Percentiles rank a stretch among this genome's conserved stretches.
Evolutionary conservation across 2,329 filamentous ascomycete genomes (phyloP).

Genomic region (Berkeleyomyces rouxiae): DNA sequence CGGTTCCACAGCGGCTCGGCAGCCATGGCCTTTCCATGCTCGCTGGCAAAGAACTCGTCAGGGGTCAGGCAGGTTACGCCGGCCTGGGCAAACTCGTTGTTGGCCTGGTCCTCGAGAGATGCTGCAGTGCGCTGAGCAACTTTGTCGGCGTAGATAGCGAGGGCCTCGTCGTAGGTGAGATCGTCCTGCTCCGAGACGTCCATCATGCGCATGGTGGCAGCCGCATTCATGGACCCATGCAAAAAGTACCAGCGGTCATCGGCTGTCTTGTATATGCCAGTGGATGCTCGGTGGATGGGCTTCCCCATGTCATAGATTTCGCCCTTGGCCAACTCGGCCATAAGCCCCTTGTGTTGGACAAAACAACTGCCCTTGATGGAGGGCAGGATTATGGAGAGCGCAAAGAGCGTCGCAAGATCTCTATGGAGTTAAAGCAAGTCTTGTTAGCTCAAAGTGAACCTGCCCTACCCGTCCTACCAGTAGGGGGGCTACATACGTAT

Average conservation of each 20-base stretch:
- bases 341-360: constrained; percentile 15
- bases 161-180: constrained; percentile 16
- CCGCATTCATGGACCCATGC: constrained; percentile 17
- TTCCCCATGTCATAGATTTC: constrained; percentile 14
- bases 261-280: constrained; percentile 16
- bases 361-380: constrained; percentile 10
- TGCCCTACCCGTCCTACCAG: neutral
- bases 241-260: constrained; percentile 16
- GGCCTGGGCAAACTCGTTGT: constrained; percentile 17
- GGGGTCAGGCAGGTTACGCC: constrained; percentile 18
- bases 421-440: neutral
- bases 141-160: constrained; percentile 15
- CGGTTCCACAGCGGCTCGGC: constrained; percentile 14
- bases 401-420: constrained; percentile 2
- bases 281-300: constrained; percentile 19
- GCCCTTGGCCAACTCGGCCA: constrained; percentile 16
- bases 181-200: constrained; percentile 14
- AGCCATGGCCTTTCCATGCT: constrained; percentile 18
- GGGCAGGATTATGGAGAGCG: constrained; percentile 11
- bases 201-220: constrained; percentile 14
- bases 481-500: constrained; percentile 11
- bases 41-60: constrained; percentile 18
- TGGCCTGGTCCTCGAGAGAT: constrained; percentile 16
- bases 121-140: constrained; percentile 15
- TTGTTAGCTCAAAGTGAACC: neutral